phyloP scores from a whole-genome alignment of 1,284 basidiomycete genomes.

The Phellopilus nigrolimitatus region DNA sequence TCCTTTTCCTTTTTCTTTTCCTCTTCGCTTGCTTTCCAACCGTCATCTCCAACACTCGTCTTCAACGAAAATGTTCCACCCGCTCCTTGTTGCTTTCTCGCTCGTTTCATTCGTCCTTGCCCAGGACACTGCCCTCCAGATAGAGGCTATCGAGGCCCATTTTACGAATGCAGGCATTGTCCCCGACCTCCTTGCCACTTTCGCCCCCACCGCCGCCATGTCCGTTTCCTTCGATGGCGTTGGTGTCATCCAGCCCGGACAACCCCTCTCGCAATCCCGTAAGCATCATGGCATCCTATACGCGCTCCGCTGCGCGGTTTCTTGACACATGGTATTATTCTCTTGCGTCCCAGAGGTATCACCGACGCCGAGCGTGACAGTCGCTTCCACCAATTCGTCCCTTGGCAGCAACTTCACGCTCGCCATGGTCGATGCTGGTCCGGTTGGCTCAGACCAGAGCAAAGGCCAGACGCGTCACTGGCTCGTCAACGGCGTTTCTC shows the following conservation, averaged over 20 bases:
- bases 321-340: slow-evolving; percentile 23
- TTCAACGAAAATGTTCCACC: slow-evolving; percentile 9
- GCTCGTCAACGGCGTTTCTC: slow-evolving; percentile 65
- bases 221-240: slow-evolving; percentile 46
- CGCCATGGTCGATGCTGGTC: slow-evolving; percentile 65
- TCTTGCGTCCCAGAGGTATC: slow-evolving; percentile 40
- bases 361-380: slow-evolving; percentile 44
- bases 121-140: slow-evolving; percentile 36
- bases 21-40: slow-evolving; percentile 16
- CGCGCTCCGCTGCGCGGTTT: neutral
- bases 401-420: slow-evolving; percentile 55
- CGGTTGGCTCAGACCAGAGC: slow-evolving; percentile 50
- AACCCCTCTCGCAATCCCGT: slow-evolving; percentile 53
- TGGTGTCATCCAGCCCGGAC: slow-evolving; percentile 51
- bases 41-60: neutral
- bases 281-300: slow-evolving; percentile 13
- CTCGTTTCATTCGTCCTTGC: slow-evolving; percentile 38
- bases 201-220: slow-evolving; percentile 53
- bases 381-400: slow-evolving; percentile 45
- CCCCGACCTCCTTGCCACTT: slow-evolving; percentile 50
- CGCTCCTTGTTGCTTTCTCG: slow-evolving; percentile 32
- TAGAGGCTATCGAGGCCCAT: slow-evolving; percentile 56
- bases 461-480: slow-evolving; percentile 69
- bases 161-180: slow-evolving; percentile 55
- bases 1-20: slow-evolving; percentile 12